Percentiles rank a stretch among this genome's conserved stretches.
These are phyloP conservation scores for Geotrichum fermentans DNA, from an alignment of 1,139 yeast genomes.

Conservation along the genomic window DNA sequence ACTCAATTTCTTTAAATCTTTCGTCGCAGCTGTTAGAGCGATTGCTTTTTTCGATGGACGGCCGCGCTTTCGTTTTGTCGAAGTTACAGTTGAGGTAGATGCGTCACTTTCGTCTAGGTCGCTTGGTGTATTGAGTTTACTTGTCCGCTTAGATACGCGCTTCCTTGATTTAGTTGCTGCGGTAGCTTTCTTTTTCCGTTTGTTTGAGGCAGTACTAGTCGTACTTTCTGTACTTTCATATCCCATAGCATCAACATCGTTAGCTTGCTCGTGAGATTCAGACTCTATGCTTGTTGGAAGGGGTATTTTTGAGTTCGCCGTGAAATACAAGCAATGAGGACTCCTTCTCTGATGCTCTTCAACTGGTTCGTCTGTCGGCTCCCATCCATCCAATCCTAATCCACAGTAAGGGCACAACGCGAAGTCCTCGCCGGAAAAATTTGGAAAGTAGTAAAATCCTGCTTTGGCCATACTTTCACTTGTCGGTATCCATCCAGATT, in stretches of 20 bases:
- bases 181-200: constrained; percentile 6
- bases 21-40: neutral
- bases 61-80: constrained; percentile 1
- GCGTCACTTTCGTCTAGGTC: constrained; percentile 8
- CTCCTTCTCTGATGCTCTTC: constrained; percentile 40
- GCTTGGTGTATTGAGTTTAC: constrained; percentile 3
- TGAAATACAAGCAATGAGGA: constrained; percentile 49
- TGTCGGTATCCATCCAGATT: constrained; percentile 43
- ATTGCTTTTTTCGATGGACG: neutral
- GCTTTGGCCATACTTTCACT: constrained; percentile 50
- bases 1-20: neutral
- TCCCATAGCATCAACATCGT: constrained; percentile 6
- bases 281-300: neutral
- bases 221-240: constrained; percentile 5
- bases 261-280: neutral
- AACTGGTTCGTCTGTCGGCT: constrained; percentile 57
- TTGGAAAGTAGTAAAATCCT: constrained; percentile 71
- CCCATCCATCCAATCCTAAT: constrained; percentile 69
- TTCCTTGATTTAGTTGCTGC: neutral
- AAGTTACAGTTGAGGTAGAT: neutral
- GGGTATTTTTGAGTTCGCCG: constrained; percentile 15
- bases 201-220: constrained; percentile 3
- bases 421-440: constrained; percentile 55
- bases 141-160: neutral
- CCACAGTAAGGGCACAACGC: constrained; percentile 70